Evolutionary conservation across 2,329 filamentous ascomycete species (phyloP), one percentile per base, ranked within the genome.

Genomic region (Sclerotinia trifoliorum): DNA sequence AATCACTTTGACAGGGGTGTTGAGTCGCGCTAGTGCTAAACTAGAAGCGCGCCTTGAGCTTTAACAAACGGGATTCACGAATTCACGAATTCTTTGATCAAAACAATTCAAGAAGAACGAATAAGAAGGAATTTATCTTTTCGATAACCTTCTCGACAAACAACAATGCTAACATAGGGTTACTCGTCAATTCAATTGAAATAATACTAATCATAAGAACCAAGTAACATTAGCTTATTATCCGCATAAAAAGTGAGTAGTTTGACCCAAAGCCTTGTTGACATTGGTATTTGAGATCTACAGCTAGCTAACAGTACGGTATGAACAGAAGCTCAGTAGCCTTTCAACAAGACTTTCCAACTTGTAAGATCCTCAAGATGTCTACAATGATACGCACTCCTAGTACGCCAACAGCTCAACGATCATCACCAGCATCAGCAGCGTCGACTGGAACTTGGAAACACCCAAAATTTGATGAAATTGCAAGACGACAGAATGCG

Each of bases 401-500:
- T 39, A 72, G 73, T 19, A 76, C 73, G 44, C 76, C 77, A 26
- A 68, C 71, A 26, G 24, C 58, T 26, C 60, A 63, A 49, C 39
- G 58, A 19, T 65, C 51, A 15, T 63, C 60, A 5, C 55, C 51
- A 29, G 51, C 60, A 17, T 64, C 66, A 15, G 52, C 49, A 10
- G 51, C 60, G 8, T 64, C 66, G 19, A 32, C 49, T 3, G 94
- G 94, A 67, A 92, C 89, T 77, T 99, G 95, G 94, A 87, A 89
- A 76, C 95, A 99, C 78, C 95, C 95, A 46, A 88, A 90, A 71
- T 85, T 97, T 72, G 86, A 93, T 75, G 94, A 98, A 80, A 96
- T 99, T 77, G 88, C 91, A 21, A 86, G 86, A 71, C 88, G 95
- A 64, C 91, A 93, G 77, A 89, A 92, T 78, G 89, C 89, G 26